Conservation (phyloP, 805 yeast species). For the Brettanomyces custersianus region DNA sequence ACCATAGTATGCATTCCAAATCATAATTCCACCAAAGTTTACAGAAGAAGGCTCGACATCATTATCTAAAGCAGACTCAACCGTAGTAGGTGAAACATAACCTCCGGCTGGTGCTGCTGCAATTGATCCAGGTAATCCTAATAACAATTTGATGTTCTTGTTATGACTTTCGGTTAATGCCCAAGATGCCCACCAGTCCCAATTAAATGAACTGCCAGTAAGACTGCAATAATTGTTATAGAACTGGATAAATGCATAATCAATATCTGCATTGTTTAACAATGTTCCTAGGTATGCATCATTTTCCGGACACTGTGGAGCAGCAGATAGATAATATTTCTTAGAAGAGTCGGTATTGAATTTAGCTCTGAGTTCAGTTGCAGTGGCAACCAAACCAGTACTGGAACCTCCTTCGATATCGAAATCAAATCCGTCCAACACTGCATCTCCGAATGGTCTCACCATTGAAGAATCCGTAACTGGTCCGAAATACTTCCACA, state of each 20-base stretch:
- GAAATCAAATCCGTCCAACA: conserved; percentile 77
- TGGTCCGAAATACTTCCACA: conserved; percentile 58
- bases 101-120: conserved; percentile 47
- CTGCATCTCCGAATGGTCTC: conserved; percentile 61
- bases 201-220: conserved; percentile 39
- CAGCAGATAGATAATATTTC: conserved; percentile 69
- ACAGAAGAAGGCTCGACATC: conserved; percentile 16
- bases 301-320: conserved; percentile 89
- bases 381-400: conserved; percentile 61
- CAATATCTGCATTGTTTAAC: conserved; percentile 47
- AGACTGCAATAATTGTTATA: conserved; percentile 77
- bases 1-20: conserved; percentile 64
- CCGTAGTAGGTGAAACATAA: conserved; percentile 37
- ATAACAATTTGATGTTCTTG: conserved; percentile 53
- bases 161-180: conserved; percentile 58
- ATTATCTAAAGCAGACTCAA: conserved; percentile 22
- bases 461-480: conserved; percentile 32
- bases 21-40: conserved; percentile 63
- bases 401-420: conserved; percentile 57
- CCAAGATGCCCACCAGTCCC: conserved; percentile 62
- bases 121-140: conserved; percentile 61
- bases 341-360: conserved; percentile 37
- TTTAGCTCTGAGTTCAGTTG: conserved; percentile 34
- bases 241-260: conserved; percentile 80
- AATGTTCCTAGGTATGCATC: conserved; percentile 47